These are phyloP conservation scores for Nicotiana tabacum DNA, from an alignment of 257 asterid species.

Conservation along the genomic window DNA sequence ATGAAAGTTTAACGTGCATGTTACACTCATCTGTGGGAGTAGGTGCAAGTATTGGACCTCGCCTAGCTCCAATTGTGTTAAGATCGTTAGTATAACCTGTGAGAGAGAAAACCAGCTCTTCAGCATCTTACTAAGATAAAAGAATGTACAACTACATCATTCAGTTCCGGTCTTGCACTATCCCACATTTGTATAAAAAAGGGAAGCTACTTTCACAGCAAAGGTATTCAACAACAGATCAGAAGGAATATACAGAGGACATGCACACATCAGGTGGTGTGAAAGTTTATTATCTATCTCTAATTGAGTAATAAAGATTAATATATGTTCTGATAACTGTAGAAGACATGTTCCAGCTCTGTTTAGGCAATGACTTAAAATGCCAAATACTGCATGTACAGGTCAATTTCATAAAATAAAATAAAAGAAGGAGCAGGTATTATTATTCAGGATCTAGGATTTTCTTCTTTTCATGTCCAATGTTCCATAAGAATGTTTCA, in stretches of 20 bases:
- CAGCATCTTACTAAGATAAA: slow-evolving; percentile 17
- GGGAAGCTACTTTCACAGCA: not conserved
- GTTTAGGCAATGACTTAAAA: not conserved
- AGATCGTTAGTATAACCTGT: slow-evolving; percentile 80
- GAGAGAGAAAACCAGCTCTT: slow-evolving; percentile 22
- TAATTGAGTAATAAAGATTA: not conserved
- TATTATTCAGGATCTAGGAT: not conserved
- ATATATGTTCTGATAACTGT: not conserved
- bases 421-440: not conserved
- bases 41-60: slow-evolving; percentile 64
- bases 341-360: not conserved
- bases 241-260: not conserved
- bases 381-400: not conserved
- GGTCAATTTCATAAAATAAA: not conserved
- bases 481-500: not conserved
- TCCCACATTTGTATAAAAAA: slow-evolving; percentile 1
- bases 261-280: not conserved
- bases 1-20: slow-evolving; percentile 85
- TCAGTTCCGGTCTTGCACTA: not conserved
- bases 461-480: slow-evolving; percentile 1
- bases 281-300: not conserved
- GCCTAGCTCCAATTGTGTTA: slow-evolving; percentile 96
- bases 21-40: slow-evolving; percentile 77
- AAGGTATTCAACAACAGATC: not conserved
- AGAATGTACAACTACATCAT: not conserved